phyloP scores from a whole-genome alignment of 495 filamentous ascomycete species.

The Podospora appendiculata region DNA sequence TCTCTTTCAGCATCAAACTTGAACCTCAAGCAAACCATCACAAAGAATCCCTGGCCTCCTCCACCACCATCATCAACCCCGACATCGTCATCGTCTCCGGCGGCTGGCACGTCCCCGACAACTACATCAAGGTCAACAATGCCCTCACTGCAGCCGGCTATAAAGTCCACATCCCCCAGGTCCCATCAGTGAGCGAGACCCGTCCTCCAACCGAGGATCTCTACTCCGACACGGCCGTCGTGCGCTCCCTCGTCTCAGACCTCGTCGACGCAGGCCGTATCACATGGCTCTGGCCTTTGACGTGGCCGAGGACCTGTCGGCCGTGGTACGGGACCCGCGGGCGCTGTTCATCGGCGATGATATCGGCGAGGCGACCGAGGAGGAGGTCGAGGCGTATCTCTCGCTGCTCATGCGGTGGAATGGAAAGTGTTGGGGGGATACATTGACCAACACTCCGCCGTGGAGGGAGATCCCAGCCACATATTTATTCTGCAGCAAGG shows the following conservation, averaged over 20 bases:
- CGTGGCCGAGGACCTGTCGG: not conserved
- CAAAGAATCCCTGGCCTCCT: no score
- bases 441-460: no score
- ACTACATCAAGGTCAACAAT: constrained; percentile 21
- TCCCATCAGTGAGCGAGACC: not conserved
- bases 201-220: not conserved
- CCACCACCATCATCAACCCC: not conserved
- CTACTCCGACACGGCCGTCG: not conserved
- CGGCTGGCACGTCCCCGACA: constrained; percentile 21
- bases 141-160: constrained; percentile 12
- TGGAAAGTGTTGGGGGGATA: no score
- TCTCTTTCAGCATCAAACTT: no score
- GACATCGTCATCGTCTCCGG: constrained; percentile 18
- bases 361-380: no score
- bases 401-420: no score
- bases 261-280: not conserved
- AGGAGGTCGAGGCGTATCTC: no score
- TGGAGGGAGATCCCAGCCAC: no score
- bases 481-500: no score
- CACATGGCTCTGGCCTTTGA: not conserved
- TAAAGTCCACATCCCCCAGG: not conserved
- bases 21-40: no score
- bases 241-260: not conserved
- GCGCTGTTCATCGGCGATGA: not conserved
- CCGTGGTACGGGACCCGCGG: not conserved